These are phyloP conservation scores for Bacidia rubella DNA, from an alignment of 495 filamentous ascomycete species.

Conservation along the genomic window DNA sequence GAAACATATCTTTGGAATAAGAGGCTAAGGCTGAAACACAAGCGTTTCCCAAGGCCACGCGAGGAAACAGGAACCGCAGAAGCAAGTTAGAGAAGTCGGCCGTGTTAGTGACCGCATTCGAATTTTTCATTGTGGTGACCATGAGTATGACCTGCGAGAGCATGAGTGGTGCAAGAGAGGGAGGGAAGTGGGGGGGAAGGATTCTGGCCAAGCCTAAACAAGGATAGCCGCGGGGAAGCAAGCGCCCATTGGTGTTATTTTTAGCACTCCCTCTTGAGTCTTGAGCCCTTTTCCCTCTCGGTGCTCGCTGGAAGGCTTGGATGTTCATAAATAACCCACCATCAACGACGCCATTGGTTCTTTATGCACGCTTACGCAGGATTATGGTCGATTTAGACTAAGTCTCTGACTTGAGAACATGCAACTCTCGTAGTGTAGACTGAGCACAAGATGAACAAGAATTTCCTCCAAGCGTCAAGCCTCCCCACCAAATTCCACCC, in stretches of 20 bases:
- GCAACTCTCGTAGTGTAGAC: background rate
- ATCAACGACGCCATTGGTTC: background rate
- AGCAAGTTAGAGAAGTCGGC: background rate
- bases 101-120: background rate
- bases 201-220: background rate
- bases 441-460: too few species aligned
- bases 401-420: background rate
- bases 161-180: conserved; percentile 1
- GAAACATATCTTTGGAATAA: conserved; percentile 6
- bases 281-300: background rate
- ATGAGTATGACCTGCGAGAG: background rate
- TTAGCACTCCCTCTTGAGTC: background rate
- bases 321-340: conserved; percentile 4
- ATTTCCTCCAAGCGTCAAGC: background rate
- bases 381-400: background rate
- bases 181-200: conserved; percentile 2
- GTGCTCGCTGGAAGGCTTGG: background rate
- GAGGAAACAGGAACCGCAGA: background rate
- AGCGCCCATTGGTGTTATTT: background rate
- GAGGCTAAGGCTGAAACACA: conserved; percentile 9
- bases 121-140: background rate
- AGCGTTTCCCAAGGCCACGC: background rate
- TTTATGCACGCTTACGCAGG: background rate
- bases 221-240: background rate
- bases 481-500: background rate